A percentile compares a stretch with the other conserved stretches of the same genome.
Evolutionary conservation across 345 rosid species (phyloP).

Genomic region (Citrus hindsii): DNA sequence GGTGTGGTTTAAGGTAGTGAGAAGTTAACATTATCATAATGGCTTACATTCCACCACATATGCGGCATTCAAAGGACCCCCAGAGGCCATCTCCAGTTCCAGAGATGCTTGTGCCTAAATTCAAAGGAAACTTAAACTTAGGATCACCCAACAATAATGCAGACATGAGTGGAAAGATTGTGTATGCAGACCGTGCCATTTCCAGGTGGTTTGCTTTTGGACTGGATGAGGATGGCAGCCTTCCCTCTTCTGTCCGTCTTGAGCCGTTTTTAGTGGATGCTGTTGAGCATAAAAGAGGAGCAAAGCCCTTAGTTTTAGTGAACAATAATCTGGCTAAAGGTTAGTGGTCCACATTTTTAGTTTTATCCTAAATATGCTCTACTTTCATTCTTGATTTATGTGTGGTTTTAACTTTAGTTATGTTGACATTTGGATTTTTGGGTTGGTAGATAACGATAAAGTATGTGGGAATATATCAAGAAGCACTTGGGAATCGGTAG

Average conservation of each 20-base stretch:
- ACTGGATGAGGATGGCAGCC: conserved; percentile 2
- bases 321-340: conserved; percentile 14
- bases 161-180: not conserved
- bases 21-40: not conserved
- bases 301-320: conserved; percentile 18
- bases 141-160: not conserved
- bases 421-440: not conserved
- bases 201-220: conserved; percentile 23
- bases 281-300: conserved; percentile 11
- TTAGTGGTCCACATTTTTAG: not conserved
- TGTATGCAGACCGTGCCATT: conserved; percentile 17
- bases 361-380: not conserved
- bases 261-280: conserved; percentile 9
- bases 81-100: conserved; percentile 9
- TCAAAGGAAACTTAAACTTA: not conserved
- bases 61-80: conserved; percentile 13
- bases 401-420: not conserved
- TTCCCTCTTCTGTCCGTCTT: conserved; percentile 21
- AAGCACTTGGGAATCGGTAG: conserved; percentile 19
- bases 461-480: not conserved
- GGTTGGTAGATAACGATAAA: not conserved
- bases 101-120: not conserved
- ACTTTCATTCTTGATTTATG: not conserved
- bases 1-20: not conserved
- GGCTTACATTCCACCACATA: conserved; percentile 34